Conservation (phyloP, 2,329 filamentous ascomycete genomes). For the Zymoseptoria ardabiliae region DNA sequence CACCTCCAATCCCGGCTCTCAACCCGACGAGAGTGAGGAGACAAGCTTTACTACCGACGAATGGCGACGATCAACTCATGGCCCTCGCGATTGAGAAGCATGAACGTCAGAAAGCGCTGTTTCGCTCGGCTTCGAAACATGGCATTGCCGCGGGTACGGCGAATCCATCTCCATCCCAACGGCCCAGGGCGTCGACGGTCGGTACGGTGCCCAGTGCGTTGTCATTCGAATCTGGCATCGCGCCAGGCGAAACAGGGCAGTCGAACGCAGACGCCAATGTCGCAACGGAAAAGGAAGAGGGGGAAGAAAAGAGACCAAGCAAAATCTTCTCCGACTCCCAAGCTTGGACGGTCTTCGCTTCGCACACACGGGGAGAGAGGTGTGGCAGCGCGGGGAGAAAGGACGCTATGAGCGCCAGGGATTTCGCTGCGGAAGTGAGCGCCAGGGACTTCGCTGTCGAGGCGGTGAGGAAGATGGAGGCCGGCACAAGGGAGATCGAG, state of each 20-base stretch:
- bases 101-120: constrained; percentile 29
- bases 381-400: not conserved
- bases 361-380: not conserved
- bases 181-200: constrained; percentile 34
- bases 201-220: constrained; percentile 28
- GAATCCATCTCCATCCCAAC: constrained; percentile 36
- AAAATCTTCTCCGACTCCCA: not conserved
- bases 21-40: not conserved
- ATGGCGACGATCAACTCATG: constrained; percentile 22
- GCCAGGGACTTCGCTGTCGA: not conserved
- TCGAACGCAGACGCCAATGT: no score
- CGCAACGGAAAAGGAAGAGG: no score
- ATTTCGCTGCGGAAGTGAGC: not conserved
- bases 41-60: not conserved
- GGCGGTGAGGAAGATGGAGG: no score
- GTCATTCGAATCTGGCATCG: no score
- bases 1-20: not conserved
- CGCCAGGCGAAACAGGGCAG: no score
- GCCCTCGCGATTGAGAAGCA: constrained; percentile 28
- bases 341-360: not conserved
- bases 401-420: not conserved
- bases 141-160: constrained; percentile 3
- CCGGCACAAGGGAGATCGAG: not conserved
- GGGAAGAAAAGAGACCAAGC: constrained; percentile 1
- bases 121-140: constrained; percentile 25